Base-by-base conservation (phyloP, 1,139 yeast genomes). In the Spencermartinsiella ligniputridi region DNA sequence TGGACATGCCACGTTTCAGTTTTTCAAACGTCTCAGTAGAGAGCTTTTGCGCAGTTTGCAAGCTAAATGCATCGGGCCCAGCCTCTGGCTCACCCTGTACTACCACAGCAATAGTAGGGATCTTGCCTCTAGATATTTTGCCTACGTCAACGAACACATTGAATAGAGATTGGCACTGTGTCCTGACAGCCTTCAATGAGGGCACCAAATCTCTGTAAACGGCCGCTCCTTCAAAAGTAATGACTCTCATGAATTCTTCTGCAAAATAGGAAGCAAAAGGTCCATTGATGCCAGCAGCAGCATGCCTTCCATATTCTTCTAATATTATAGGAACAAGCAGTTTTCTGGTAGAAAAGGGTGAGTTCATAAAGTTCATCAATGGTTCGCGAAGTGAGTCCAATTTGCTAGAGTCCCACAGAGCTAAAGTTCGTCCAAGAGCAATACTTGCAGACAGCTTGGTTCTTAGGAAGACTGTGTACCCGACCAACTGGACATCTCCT, bases 31-130 rank as follows among this genome's bases (percentile, higher is more conserved):
- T 77, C 41, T 82, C 88, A 41, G 71, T 70, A 25, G 83, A 71
- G 6, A 90, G 75, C 52, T 78, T 76, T 48, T 83, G 84, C 1
- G 97, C 97, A 53, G 79, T 78, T 35, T 76, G 84, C 39, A 92
- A 64, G 9, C 88, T 78, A 65, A 94, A 94, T 0, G 97, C 97
- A 54, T 83, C 90, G 0, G 96, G 90, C 1, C 97, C 97, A 3
- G 97, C 96, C 51, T 87, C 96, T 1, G 81, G 73, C 61, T 92
- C 98, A 29, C 98, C 98, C 63, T 88, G 94, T 3, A 90, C 96
- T 15, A 90, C 81, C 3, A 88, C 81, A 0, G 98, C 95, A 27
- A 94, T 66, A 47, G 80, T 85, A 0, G 97, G 97, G 12, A 89
- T 66, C 61, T 85, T 87, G 34, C 78, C 74, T n/a, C 81, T 78